Base-by-base conservation (phyloP, 2,329 filamentous ascomycete genomes). In the Elsinoe necatrix region DNA sequence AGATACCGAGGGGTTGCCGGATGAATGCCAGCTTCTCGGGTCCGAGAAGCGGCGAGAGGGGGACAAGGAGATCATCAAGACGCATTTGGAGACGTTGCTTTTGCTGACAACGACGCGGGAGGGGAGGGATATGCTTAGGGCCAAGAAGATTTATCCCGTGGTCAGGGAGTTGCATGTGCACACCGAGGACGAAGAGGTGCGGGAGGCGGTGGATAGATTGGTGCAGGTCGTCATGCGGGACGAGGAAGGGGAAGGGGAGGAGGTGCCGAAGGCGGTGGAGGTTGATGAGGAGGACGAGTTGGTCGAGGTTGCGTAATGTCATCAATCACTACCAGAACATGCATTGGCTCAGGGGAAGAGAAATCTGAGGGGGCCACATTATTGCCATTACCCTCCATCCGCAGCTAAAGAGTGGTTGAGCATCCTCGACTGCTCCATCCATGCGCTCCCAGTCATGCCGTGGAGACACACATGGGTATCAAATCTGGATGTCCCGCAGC, bases 211-310 rank as follows among this genome's bases (percentile, higher is more conserved):
- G 65, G 93, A 97, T 69, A 80, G 93, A 57, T 68, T 97, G 54
- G 93, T 98, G 47, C 89, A 98, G 68, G 83, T 95, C 5, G 69
- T 95, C 59, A 89, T 90, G 83, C 78, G 88, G 57, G 88, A 90
- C 43, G 90, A 93, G 68, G 84, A 79, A 62, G 75, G 73, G 5
- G 80, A 78, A 48, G 79, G 77, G 51, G 73, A 73, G 14, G 69
- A 70, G 39, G 63, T 74, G 50, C 69, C 74, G 58, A 75, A 78
- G 57, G 68, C 74, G 56, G 60, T 63, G 62, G 66, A 65, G 39
- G 66, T 65, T 27, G 68, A 70, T 57, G 68, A 71, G 43, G 67
- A 69, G 62, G 62, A 73, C 58, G 64, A 69, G 59, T 68, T 72
- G 43, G 69, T 76, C 37, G 77, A 78, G 54, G 63, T 68, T 6